Evolutionary conservation across 2,329 filamentous ascomycete species (phyloP).

Genomic region (Talaromyces funiculosus): DNA sequence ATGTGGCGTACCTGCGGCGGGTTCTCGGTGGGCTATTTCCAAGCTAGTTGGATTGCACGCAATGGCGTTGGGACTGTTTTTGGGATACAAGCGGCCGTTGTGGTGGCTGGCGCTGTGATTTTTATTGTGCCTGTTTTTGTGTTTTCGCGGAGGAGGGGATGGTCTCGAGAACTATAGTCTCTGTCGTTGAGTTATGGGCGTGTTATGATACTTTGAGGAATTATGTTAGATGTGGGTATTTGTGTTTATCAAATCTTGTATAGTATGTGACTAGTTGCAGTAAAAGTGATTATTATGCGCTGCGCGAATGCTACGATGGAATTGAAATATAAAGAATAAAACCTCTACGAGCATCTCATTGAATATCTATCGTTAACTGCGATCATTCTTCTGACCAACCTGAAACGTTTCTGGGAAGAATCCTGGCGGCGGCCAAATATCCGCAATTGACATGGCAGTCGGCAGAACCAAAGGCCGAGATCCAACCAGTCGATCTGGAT

Average conservation of each 20-base stretch:
- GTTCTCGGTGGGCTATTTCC: conserved; percentile 34
- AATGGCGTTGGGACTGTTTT: conserved; percentile 30
- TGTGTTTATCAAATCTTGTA: no score
- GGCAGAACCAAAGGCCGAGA: conserved; percentile 34
- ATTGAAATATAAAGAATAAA: background rate
- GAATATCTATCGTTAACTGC: conserved; percentile 1
- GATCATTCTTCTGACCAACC: conserved; percentile 19
- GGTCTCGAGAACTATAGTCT: background rate
- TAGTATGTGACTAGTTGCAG: background rate
- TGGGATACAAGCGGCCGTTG: conserved; percentile 29
- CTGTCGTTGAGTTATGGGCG: background rate
- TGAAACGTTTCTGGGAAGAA: conserved; percentile 39
- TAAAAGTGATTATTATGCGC: background rate
- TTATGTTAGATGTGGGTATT: no score
- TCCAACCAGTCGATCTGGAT: conserved; percentile 37
- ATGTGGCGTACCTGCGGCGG: conserved; percentile 37
- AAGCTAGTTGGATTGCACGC: conserved; percentile 30
- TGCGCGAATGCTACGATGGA: background rate
- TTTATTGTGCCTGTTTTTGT: conserved; percentile 25
- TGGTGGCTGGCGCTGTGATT: conserved; percentile 22
- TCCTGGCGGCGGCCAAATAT: conserved; percentile 40
- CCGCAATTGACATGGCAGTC: conserved; percentile 32
- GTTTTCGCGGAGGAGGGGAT: conserved; percentile 10
- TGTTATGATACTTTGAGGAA: background rate
- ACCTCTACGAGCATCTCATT: background rate